phyloP scores from a whole-genome alignment of 306 rosid genomes.

The Prunus davidiana region DNA sequence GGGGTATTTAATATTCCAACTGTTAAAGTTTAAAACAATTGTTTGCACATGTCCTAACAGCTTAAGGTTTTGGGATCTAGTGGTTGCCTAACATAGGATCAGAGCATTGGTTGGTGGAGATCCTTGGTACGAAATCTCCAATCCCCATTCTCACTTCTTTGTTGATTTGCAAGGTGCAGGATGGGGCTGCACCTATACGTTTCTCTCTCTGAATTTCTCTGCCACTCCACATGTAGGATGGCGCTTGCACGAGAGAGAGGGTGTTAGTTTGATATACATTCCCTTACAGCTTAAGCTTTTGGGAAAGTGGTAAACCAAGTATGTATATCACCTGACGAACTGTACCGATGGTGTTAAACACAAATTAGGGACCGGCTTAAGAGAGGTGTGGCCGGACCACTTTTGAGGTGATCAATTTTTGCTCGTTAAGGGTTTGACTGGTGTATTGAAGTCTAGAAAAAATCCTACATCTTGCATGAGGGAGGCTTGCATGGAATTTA shows the following conservation, averaged over 20 bases:
- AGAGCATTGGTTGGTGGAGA: background rate
- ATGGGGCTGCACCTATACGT: background rate
- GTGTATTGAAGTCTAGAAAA: background rate
- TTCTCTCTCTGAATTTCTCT: background rate
- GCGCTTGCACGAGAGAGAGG: background rate
- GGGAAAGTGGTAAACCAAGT: background rate
- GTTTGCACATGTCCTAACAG: background rate
- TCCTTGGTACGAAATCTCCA: background rate
- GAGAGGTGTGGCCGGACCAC: background rate
- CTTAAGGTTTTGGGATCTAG: background rate
- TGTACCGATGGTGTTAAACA: background rate
- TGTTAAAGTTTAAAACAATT: background rate
- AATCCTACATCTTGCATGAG: background rate
- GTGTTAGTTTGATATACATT: background rate
- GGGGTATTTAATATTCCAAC: background rate
- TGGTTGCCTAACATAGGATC: background rate
- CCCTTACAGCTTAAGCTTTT: background rate
- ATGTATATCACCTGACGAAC: background rate
- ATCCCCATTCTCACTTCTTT: background rate
- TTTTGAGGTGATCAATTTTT: slow-evolving; percentile 3
- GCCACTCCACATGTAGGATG: background rate
- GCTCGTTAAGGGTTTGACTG: background rate
- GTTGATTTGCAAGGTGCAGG: background rate
- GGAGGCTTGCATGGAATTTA: background rate
- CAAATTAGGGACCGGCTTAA: slow-evolving; percentile 2